Evolutionary conservation across 495 filamentous ascomycete genomes (phyloP).

Genomic region (Amorphotheca resinae): DNA sequence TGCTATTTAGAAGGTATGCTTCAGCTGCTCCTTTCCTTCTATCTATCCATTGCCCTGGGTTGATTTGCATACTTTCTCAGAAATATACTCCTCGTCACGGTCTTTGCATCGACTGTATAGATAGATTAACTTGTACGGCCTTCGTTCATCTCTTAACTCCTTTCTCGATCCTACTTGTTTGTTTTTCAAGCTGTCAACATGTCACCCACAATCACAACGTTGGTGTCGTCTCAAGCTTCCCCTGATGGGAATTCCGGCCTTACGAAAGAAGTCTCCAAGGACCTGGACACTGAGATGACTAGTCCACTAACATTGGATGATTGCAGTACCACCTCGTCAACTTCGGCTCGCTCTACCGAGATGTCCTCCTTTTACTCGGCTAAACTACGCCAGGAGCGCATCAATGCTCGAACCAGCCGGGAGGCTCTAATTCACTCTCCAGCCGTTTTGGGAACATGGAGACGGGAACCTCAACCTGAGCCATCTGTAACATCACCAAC

Average conservation of each 20-base stretch:
- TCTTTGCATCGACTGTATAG: constrained; percentile 15
- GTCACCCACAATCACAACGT: neutral
- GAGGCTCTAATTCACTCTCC: neutral
- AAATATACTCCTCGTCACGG: too few relatives aligned
- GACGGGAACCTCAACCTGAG: too few relatives aligned
- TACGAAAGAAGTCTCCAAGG: neutral
- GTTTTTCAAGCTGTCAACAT: constrained; percentile 2
- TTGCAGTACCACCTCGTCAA: neutral
- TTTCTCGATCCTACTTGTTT: neutral
- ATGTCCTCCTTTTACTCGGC: neutral
- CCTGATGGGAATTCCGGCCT: neutral
- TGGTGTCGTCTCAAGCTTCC: constrained; percentile 1
- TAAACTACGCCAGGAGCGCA: neutral
- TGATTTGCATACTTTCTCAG: constrained; percentile 1
- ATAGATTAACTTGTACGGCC: constrained; percentile 6
- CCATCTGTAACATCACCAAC: neutral
- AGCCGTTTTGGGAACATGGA: neutral
- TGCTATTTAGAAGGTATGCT: neutral
- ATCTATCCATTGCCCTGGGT: constrained; percentile 4
- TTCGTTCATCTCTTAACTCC: neutral
- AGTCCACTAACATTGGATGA: constrained; percentile 12
- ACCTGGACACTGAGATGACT: constrained; percentile 12
- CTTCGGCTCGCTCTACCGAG: neutral
- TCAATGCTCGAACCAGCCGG: neutral
- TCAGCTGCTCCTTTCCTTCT: neutral